A percentile compares a stretch with the other conserved stretches of the same genome.
Conservation (phyloP, 805 yeast species). For the Nakazawaea ishiwadae region DNA sequence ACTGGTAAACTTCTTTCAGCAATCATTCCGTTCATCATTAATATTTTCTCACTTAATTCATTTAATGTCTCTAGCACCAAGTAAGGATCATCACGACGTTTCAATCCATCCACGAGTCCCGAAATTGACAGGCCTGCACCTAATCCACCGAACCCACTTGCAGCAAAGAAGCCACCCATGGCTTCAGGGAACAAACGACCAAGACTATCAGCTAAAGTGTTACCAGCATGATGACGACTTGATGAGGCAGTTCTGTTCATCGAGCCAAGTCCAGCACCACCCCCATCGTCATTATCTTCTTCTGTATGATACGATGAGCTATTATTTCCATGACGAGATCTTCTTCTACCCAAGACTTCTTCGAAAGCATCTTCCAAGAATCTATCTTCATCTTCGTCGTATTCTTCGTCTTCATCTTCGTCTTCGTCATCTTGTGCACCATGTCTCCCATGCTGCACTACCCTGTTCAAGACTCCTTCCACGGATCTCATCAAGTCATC, state of each 20-base stretch:
- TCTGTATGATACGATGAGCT: no score
- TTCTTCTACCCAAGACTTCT: constrained; percentile 6
- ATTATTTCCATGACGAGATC: not conserved
- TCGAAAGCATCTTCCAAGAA: not conserved
- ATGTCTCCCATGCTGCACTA: no score
- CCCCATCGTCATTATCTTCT: constrained; percentile 15
- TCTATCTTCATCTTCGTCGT: constrained; percentile 14
- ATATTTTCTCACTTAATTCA: constrained; percentile 56
- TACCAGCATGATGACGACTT: not conserved
- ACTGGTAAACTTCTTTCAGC: constrained; percentile 66
- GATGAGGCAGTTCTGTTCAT: no score
- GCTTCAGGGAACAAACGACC: constrained; percentile 25
- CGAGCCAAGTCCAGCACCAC: no score
- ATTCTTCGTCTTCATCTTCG: constrained; percentile 16
- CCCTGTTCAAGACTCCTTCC: constrained; percentile 1
- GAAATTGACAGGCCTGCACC: constrained; percentile 16
- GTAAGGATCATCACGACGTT: constrained; percentile 51
- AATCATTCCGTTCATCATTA: constrained; percentile 63
- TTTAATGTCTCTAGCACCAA: constrained; percentile 58
- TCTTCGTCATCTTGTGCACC: constrained; percentile 24
- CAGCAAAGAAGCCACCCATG: constrained; percentile 23
- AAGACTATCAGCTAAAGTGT: constrained; percentile 19
- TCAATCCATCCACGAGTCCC: constrained; percentile 31
- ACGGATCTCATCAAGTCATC: constrained; percentile 12
- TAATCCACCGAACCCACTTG: constrained; percentile 10